A percentile compares a stretch with the other conserved stretches of the same genome.
Evolutionary conservation across 352 stramenopile genomes (phyloP).

Genomic region (Globisporangium mamillatum): DNA sequence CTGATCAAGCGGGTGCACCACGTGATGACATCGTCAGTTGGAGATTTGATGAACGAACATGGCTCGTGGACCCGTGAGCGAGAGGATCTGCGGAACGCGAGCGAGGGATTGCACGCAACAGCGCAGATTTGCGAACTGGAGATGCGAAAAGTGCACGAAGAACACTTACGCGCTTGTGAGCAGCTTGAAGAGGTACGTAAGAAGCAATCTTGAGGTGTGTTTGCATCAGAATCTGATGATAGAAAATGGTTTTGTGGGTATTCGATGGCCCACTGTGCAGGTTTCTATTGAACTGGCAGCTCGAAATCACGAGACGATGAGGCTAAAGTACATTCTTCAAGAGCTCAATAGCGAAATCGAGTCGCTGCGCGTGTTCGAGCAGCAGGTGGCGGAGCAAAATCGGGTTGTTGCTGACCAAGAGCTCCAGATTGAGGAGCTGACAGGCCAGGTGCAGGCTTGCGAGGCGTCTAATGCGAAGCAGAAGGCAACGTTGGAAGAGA

Average conservation of each 20-base stretch:
- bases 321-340: background rate
- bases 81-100: conserved; percentile 27
- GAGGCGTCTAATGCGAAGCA: conserved; percentile 1
- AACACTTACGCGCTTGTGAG: background rate
- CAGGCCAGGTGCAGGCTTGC: background rate
- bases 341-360: conserved; percentile 4
- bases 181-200: conserved; percentile 5
- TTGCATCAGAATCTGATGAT: background rate
- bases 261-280: background rate
- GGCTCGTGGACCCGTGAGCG: conserved; percentile 42
- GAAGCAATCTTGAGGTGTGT: background rate
- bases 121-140: conserved; percentile 30
- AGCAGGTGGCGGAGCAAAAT: background rate
- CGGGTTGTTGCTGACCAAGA: background rate
- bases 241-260: background rate
- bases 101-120: conserved; percentile 30
- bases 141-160: conserved; percentile 34
- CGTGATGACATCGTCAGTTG: background rate
- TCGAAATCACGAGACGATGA: conserved; percentile 8
- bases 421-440: background rate
- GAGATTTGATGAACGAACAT: conserved; percentile 16
- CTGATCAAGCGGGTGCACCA: conserved; percentile 4
- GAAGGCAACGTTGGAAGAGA: background rate
- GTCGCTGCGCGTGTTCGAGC: conserved; percentile 7
- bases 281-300: background rate